phyloP scores from a whole-genome alignment of 2,329 filamentous ascomycete species.

The Alternaria triticimaculans region DNA sequence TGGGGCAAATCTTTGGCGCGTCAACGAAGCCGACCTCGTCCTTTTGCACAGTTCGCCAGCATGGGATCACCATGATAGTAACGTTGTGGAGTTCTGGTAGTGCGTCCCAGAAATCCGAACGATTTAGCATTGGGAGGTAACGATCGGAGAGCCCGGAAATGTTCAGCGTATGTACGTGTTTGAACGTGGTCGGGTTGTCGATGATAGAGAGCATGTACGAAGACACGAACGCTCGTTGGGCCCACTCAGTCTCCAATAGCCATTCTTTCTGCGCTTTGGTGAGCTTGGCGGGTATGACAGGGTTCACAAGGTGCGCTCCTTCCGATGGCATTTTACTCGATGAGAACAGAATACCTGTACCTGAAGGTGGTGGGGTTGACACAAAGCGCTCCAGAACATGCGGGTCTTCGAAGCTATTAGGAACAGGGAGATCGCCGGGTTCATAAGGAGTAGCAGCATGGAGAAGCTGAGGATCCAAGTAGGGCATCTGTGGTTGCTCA shows the following conservation, averaged over 20 bases:
- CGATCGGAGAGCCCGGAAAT: slow-evolving; percentile 70
- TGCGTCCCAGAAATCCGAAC: slow-evolving; percentile 67
- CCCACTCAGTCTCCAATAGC: slow-evolving; percentile 72
- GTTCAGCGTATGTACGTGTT: slow-evolving; percentile 63
- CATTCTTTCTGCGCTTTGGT: slow-evolving; percentile 70
- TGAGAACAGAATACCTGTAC: slow-evolving; percentile 45
- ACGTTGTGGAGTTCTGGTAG: slow-evolving; percentile 63
- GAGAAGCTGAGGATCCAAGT: slow-evolving; percentile 36
- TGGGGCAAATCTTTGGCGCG: slow-evolving; percentile 59
- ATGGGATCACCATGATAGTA: slow-evolving; percentile 67
- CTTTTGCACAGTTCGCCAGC: slow-evolving; percentile 68
- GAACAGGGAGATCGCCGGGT: slow-evolving; percentile 20
- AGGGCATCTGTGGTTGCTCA: slow-evolving; percentile 38
- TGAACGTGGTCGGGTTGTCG: slow-evolving; percentile 64
- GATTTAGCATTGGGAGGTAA: slow-evolving; percentile 63
- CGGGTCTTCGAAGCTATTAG: slow-evolving; percentile 30
- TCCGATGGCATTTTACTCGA: slow-evolving; percentile 33
- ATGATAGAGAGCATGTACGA: slow-evolving; percentile 71
- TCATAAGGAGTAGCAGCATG: slow-evolving; percentile 35
- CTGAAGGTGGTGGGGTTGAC: slow-evolving; percentile 13
- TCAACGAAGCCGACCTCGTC: slow-evolving; percentile 60
- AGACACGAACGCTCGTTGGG: slow-evolving; percentile 70
- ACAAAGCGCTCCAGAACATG: slow-evolving; percentile 29
- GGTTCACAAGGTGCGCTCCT: slow-evolving; percentile 31
- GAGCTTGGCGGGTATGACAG: slow-evolving; percentile 63